Conservation (phyloP, 176 grass and related monocot species). For the Phoenix dactylifera region DNA sequence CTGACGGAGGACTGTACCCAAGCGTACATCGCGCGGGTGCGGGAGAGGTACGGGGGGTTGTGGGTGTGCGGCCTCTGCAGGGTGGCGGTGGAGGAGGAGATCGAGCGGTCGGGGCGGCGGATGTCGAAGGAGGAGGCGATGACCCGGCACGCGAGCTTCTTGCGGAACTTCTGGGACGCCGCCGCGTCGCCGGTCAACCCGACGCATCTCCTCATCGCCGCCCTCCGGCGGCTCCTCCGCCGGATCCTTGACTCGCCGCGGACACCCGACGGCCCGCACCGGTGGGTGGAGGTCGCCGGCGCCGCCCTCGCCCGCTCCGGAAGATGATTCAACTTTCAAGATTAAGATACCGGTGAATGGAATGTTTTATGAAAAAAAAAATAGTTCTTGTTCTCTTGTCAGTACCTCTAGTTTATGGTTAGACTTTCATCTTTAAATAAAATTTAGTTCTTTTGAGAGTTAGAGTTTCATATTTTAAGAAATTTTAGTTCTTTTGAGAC, state of each 20-base stretch:
- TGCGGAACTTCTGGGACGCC: slow-evolving; percentile 26
- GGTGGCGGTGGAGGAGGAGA: slow-evolving; percentile 17
- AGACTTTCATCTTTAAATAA: no score
- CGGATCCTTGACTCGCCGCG: slow-evolving; percentile 35
- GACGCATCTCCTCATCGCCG: slow-evolving; percentile 40
- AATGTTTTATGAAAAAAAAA: no score
- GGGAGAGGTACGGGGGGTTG: neutral
- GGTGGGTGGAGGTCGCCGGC: neutral
- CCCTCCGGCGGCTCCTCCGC: slow-evolving; percentile 49
- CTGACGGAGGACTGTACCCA: neutral
- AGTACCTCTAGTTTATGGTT: no score
- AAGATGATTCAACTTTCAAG: slow-evolving; percentile 33
- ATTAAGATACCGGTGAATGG: no score
- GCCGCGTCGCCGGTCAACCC: slow-evolving; percentile 29
- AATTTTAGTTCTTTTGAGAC: no score
- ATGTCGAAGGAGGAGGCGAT: neutral
- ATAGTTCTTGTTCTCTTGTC: no score
- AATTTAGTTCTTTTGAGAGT: no score
- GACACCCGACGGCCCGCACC: slow-evolving; percentile 44
- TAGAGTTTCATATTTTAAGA: no score
- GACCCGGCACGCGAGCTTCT: slow-evolving; percentile 48
- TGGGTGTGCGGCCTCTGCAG: slow-evolving; percentile 67
- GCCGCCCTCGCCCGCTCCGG: slow-evolving; percentile 22
- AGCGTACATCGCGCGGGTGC: slow-evolving; percentile 1
- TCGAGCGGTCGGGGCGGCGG: neutral